Conservation (phyloP, 768 basidiomycete genomes). For the Hygrophorus russula region DNA sequence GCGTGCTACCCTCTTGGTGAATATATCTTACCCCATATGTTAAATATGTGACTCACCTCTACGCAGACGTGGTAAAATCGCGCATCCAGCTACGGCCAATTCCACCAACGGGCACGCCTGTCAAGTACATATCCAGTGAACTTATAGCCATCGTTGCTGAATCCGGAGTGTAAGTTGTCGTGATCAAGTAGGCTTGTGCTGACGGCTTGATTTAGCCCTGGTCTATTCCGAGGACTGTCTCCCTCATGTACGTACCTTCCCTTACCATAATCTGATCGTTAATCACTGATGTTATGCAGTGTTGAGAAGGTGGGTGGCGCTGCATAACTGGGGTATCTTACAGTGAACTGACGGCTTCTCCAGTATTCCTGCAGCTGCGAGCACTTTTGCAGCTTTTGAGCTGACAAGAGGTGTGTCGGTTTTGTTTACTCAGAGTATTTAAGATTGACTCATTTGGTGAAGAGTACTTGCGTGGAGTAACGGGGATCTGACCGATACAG, state of each 20-base stretch:
- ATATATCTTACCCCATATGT: conserved; percentile 3
- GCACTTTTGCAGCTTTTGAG: conserved; percentile 87
- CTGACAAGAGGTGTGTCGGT: conserved; percentile 51
- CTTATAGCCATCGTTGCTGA: conserved; percentile 56
- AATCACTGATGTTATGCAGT: conserved; percentile 26
- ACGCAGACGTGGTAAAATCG: conserved; percentile 80
- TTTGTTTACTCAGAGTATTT: background rate
- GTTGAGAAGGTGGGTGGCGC: conserved; percentile 40
- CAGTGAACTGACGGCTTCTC: background rate
- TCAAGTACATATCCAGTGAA: conserved; percentile 68
- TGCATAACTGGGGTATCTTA: background rate
- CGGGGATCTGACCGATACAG: background rate
- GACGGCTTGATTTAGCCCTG: conserved; percentile 27
- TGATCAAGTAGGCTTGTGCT: background rate
- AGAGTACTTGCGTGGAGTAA: conserved; percentile 1
- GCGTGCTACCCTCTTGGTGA: conserved; percentile 81
- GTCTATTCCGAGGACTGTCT: conserved; percentile 63
- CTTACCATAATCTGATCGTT: background rate
- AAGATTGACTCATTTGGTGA: background rate
- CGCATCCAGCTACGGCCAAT: conserved; percentile 69
- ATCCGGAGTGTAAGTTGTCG: conserved; percentile 52
- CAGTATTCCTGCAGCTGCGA: conserved; percentile 86
- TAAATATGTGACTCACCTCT: background rate
- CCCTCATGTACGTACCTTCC: conserved; percentile 51
- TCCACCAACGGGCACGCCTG: conserved; percentile 65